Conservation (phyloP, 1,284 basidiomycete genomes). For the Ganoderma lucidum region DNA sequence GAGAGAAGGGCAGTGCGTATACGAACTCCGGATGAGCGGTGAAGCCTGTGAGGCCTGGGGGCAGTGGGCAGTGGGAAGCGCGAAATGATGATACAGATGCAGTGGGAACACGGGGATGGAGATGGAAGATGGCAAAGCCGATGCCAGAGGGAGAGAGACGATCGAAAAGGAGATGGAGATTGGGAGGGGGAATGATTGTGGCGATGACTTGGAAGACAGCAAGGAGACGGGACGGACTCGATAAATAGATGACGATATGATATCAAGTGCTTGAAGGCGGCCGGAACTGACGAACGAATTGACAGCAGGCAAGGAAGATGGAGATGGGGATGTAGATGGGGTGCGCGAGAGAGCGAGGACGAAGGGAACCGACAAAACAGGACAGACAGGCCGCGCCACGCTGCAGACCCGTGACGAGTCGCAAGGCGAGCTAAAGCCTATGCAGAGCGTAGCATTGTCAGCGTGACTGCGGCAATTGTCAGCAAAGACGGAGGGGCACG, state of each 20-base stretch:
- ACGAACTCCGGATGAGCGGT: not conserved
- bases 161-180: not conserved
- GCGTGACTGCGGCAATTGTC: not conserved
- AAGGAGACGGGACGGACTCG: not conserved
- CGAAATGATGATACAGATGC: constrained; percentile 7
- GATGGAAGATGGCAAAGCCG: not conserved
- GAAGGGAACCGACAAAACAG: not conserved
- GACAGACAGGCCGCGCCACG: not conserved
- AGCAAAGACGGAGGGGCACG: not conserved
- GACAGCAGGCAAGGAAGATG: not conserved
- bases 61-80: not conserved
- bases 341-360: not conserved
- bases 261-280: not conserved
- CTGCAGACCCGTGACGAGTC: not conserved
- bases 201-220: not conserved
- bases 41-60: not conserved
- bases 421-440: constrained; percentile 3
- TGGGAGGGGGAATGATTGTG: not conserved
- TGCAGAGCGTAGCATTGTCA: not conserved
- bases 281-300: not conserved
- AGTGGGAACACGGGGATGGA: not conserved
- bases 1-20: constrained; percentile 8
- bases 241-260: not conserved
- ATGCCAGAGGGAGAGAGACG: not conserved
- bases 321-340: not conserved